Conservation (phyloP, 192 early-diverging fungal species). For the Coemansia sp. region DNA sequence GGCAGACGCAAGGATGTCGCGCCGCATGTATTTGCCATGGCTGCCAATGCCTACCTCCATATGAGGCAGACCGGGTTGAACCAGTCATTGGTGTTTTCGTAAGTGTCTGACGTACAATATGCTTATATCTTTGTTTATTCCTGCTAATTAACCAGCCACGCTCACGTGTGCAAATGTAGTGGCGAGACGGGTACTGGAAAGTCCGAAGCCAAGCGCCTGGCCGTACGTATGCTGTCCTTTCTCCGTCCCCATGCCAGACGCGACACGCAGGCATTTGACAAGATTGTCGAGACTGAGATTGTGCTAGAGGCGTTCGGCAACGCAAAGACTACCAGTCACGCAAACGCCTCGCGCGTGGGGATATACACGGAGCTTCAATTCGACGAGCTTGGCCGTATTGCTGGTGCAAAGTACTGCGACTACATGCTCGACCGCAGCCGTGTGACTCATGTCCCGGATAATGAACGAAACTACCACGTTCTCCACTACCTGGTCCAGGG, state of each 20-base stretch:
- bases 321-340: slow-evolving; percentile 71
- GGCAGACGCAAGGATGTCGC: slow-evolving; percentile 50
- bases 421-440: slow-evolving; percentile 88
- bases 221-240: slow-evolving; percentile 66
- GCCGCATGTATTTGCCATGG: slow-evolving; percentile 86
- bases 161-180: slow-evolving; percentile 48
- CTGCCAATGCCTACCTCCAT: slow-evolving; percentile 83
- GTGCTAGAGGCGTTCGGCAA: slow-evolving; percentile 89
- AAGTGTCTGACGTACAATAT: slow-evolving; percentile 26
- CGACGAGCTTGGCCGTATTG: slow-evolving; percentile 85
- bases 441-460: slow-evolving; percentile 62
- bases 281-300: slow-evolving; percentile 67
- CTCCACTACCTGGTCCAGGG: slow-evolving; percentile 95
- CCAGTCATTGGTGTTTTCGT: slow-evolving; percentile 89
- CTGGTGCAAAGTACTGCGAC: slow-evolving; percentile 85
- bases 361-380: slow-evolving; percentile 90
- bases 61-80: slow-evolving; percentile 85
- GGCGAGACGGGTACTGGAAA: slow-evolving; percentile 91
- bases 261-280: slow-evolving; percentile 66
- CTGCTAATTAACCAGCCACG: not conserved
- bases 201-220: slow-evolving; percentile 69
- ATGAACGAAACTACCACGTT: slow-evolving; percentile 90
- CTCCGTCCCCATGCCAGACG: slow-evolving; percentile 71
- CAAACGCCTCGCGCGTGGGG: slow-evolving; percentile 83
- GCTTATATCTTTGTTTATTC: not conserved